These are phyloP conservation scores for Schizophyllum commune DNA, from an alignment of 1,284 basidiomycete species.

Conservation along the genomic window DNA sequence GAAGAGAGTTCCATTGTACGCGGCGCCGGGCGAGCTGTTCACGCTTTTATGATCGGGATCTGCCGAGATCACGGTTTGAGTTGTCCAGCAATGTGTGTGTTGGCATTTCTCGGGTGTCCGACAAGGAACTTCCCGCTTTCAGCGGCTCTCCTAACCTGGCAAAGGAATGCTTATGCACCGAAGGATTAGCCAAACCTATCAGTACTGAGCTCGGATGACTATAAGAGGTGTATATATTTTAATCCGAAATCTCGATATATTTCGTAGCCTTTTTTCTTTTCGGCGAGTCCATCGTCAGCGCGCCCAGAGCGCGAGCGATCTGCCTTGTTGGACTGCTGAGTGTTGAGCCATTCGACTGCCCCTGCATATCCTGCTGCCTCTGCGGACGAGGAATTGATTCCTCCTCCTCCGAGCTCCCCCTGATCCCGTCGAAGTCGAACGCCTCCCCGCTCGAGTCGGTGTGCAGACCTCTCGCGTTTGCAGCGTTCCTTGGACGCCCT, in stretches of 20 bases:
- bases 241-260: constrained; percentile 18
- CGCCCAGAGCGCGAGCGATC: background rate
- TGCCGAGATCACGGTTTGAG: too few relatives aligned
- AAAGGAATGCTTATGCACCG: too few relatives aligned
- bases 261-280: background rate
- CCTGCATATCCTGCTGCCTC: background rate
- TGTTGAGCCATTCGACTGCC: background rate
- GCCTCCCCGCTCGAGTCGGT: background rate
- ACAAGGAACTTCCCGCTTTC: too few relatives aligned
- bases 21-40: too few relatives aligned
- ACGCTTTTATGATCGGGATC: too few relatives aligned
- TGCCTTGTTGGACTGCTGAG: background rate
- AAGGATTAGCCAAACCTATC: too few relatives aligned
- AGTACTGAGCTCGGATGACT: too few relatives aligned
- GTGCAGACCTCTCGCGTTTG: background rate
- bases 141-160: too few relatives aligned
- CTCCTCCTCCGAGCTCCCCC: background rate
- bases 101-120: too few relatives aligned
- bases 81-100: too few relatives aligned
- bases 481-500: background rate
- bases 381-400: background rate
- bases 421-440: background rate
- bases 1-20: too few relatives aligned
- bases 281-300: background rate
- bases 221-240: too few relatives aligned